These are phyloP conservation scores for Papiliotrema terrestris DNA, from an alignment of 1,284 basidiomycete species.

Conservation along the genomic window DNA sequence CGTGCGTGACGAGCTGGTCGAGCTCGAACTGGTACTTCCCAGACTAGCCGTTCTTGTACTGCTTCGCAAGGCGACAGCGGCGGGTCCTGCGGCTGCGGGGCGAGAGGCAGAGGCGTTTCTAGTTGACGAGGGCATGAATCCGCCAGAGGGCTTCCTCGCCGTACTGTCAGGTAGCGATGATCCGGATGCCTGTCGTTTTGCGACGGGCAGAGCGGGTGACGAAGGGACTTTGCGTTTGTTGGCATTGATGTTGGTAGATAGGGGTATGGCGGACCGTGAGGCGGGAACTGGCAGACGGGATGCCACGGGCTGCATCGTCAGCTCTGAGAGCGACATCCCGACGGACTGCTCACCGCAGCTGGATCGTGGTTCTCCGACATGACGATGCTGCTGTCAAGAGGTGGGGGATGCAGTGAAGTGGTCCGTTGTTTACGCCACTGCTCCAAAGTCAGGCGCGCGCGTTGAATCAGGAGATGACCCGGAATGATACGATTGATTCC, in stretches of 20 bases:
- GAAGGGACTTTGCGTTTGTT: slow-evolving; percentile 38
- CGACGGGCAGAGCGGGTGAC: slow-evolving; percentile 19
- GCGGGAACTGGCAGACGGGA: slow-evolving; percentile 32
- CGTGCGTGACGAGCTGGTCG: slow-evolving; percentile 8
- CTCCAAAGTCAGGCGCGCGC: slow-evolving; percentile 2
- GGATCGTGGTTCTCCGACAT: slow-evolving; percentile 39
- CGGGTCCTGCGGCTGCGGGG: slow-evolving; percentile 11
- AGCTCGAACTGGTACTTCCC: slow-evolving; percentile 9
- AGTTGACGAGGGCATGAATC: slow-evolving; percentile 27
- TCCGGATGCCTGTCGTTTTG: slow-evolving; percentile 28
- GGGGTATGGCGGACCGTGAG: slow-evolving; percentile 15
- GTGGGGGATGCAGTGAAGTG: neutral
- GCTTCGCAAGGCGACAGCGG: slow-evolving; percentile 14
- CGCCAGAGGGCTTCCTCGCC: slow-evolving; percentile 13
- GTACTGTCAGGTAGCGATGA: slow-evolving; percentile 13
- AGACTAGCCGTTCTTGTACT: slow-evolving; percentile 7
- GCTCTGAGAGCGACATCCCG: neutral
- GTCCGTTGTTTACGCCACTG: neutral
- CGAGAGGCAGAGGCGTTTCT: slow-evolving; percentile 10
- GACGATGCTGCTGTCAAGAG: neutral
- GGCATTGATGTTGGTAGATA: slow-evolving; percentile 12
- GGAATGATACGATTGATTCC: slow-evolving; percentile 1
- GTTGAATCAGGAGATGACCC: neutral
- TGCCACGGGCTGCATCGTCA: neutral
- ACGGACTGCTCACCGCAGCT: slow-evolving; percentile 21